These are phyloP conservation scores for Mixia osmundae DNA, from an alignment of 1,284 basidiomycete genomes.

Conservation along the genomic window DNA sequence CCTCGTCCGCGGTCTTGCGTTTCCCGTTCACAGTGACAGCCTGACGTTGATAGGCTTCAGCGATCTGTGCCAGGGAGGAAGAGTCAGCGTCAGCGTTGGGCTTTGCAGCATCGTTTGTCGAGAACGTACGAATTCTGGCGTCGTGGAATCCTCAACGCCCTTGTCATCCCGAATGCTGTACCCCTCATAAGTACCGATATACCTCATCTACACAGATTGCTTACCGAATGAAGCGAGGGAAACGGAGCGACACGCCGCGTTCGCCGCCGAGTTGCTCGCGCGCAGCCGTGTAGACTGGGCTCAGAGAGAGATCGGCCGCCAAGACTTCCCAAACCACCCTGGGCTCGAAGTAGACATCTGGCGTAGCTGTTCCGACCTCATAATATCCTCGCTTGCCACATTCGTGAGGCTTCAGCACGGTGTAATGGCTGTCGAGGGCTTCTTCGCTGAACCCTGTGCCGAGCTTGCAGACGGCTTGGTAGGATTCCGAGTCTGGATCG, in stretches of 20 bases:
- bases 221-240: slow-evolving; percentile 67
- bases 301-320: slow-evolving; percentile 85
- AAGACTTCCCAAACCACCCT: slow-evolving; percentile 94
- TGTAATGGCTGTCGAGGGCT: slow-evolving; percentile 54
- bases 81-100: too few species aligned
- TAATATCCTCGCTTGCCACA: slow-evolving; percentile 29
- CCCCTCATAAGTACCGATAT: background rate
- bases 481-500: slow-evolving; percentile 70
- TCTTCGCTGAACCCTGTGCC: slow-evolving; percentile 97
- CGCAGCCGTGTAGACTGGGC: slow-evolving; percentile 92
- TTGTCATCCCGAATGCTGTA: slow-evolving; percentile 69
- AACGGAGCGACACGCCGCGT: slow-evolving; percentile 77
- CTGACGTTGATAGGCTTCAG: slow-evolving; percentile 83
- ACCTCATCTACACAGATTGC: background rate
- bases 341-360: slow-evolving; percentile 86
- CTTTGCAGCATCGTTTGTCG: slow-evolving; percentile 11
- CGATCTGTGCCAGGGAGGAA: slow-evolving; percentile 36
- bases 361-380: slow-evolving; percentile 70
- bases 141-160: slow-evolving; percentile 66
- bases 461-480: slow-evolving; percentile 94
- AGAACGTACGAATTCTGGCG: slow-evolving; percentile 33
- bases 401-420: slow-evolving; percentile 44
- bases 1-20: too few species aligned
- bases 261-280: slow-evolving; percentile 37
- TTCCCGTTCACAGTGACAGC: slow-evolving; percentile 36